These are phyloP conservation scores for Penicillium diatomitis DNA, from an alignment of 495 filamentous ascomycete genomes.

Conservation along the genomic window DNA sequence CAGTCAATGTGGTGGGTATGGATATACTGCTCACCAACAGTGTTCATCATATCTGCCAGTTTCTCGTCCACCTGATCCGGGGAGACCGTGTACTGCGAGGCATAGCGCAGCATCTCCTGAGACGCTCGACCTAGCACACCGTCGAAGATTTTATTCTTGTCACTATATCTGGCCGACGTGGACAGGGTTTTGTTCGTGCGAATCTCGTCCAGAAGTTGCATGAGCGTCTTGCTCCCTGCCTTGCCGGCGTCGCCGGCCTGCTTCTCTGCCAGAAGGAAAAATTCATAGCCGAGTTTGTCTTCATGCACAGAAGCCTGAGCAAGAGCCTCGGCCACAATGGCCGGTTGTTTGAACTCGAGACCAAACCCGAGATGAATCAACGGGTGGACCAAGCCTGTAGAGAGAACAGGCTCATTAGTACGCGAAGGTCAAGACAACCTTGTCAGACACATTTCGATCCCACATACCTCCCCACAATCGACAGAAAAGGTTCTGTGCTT, in stretches of 20 bases:
- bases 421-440: not conserved
- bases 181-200: constrained; percentile 44
- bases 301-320: constrained; percentile 63
- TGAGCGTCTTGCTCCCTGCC: constrained; percentile 37
- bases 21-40: constrained; percentile 33
- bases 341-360: constrained; percentile 70
- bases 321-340: constrained; percentile 71
- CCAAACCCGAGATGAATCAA: constrained; percentile 81
- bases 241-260: constrained; percentile 26
- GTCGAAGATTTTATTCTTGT: constrained; percentile 56
- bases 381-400: constrained; percentile 64
- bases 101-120: constrained; percentile 52
- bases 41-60: constrained; percentile 70
- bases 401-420: not conserved
- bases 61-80: constrained; percentile 56
- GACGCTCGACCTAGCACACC: constrained; percentile 53
- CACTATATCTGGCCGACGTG: constrained; percentile 37
- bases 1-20: not conserved
- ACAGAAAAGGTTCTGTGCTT: constrained; percentile 51
- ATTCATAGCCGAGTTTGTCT: constrained; percentile 33
- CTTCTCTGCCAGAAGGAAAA: constrained; percentile 48
- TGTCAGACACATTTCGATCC: not conserved
- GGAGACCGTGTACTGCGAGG: constrained; percentile 48
- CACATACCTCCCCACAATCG: constrained; percentile 47
- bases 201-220: constrained; percentile 51